Percentiles rank a stretch among this genome's conserved stretches.
These are phyloP conservation scores for Panus rudis DNA, from an alignment of 768 basidiomycete species.

Conservation along the genomic window DNA sequence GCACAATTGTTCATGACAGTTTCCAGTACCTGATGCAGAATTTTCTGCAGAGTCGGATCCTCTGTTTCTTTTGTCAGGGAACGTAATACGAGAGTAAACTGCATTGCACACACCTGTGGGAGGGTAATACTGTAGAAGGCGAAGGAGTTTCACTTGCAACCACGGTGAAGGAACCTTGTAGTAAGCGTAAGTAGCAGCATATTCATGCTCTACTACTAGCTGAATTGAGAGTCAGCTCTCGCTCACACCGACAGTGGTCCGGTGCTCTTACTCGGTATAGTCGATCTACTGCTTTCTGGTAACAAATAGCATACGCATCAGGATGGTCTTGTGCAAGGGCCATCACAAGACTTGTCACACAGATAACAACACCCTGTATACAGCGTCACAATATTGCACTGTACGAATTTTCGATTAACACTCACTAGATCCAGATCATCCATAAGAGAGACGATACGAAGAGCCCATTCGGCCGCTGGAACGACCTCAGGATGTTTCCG, in stretches of 20 bases:
- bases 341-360: constrained; percentile 89
- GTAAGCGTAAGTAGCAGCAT: constrained; percentile 84
- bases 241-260: background rate
- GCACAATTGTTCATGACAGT: constrained; percentile 88
- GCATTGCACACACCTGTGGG: constrained; percentile 66
- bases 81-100: background rate
- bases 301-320: constrained; percentile 86
- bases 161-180: constrained; percentile 98
- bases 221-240: constrained; percentile 21
- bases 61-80: constrained; percentile 37
- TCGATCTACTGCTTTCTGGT: constrained; percentile 90
- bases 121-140: constrained; percentile 91
- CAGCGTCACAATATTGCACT: constrained; percentile 1
- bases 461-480: constrained; percentile 90
- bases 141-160: constrained; percentile 93
- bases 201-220: constrained; percentile 91
- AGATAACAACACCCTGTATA: constrained; percentile 83
- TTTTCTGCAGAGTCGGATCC: constrained; percentile 70
- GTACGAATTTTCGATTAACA: background rate
- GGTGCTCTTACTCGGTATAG: constrained; percentile 60
- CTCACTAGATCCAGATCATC: constrained; percentile 82
- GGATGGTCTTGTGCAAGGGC: constrained; percentile 91
- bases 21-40: constrained; percentile 78
- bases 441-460: constrained; percentile 92
- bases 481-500: constrained; percentile 95